phyloP scores from a whole-genome alignment of 805 yeast species.

The Hanseniaspora nectarophila region DNA sequence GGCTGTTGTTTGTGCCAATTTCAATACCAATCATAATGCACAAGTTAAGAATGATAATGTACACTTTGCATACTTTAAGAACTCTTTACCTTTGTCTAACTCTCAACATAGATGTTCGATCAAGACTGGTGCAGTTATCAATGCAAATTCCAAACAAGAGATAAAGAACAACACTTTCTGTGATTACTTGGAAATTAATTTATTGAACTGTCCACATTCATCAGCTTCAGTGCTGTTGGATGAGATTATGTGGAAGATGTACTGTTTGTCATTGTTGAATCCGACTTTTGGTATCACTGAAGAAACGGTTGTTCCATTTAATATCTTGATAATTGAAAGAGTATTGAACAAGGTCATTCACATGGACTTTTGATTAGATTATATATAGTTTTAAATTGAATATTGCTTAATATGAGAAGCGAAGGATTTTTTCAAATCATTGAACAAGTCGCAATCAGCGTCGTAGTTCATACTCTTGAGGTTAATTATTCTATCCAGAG shows the following conservation, averaged over 20 bases:
- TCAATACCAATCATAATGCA: slow-evolving; percentile 38
- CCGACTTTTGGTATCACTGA: slow-evolving; percentile 31
- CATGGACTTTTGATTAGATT: background rate
- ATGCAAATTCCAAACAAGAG: slow-evolving; percentile 17
- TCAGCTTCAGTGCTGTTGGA: slow-evolving; percentile 47
- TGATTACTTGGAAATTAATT: slow-evolving; percentile 46
- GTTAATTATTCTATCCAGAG: background rate
- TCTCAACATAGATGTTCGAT: slow-evolving; percentile 61
- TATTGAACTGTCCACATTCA: slow-evolving; percentile 62
- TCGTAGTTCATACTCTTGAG: background rate
- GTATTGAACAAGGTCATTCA: slow-evolving; percentile 49
- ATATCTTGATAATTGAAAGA: slow-evolving; percentile 54
- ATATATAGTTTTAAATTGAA: background rate
- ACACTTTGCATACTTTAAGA: slow-evolving; percentile 46
- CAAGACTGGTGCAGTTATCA: slow-evolving; percentile 56
- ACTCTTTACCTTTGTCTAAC: slow-evolving; percentile 54
- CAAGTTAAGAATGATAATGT: slow-evolving; percentile 41
- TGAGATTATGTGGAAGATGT: slow-evolving; percentile 47
- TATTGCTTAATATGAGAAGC: background rate
- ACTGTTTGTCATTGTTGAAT: slow-evolving; percentile 38
- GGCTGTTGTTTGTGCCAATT: slow-evolving; percentile 58
- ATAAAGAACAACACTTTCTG: slow-evolving; percentile 23
- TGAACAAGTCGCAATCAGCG: background rate
- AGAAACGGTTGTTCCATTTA: slow-evolving; percentile 53
- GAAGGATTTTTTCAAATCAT: background rate